These are phyloP conservation scores for Fusarium chaquense DNA, from an alignment of 2,329 filamentous ascomycete genomes.

Conservation along the genomic window DNA sequence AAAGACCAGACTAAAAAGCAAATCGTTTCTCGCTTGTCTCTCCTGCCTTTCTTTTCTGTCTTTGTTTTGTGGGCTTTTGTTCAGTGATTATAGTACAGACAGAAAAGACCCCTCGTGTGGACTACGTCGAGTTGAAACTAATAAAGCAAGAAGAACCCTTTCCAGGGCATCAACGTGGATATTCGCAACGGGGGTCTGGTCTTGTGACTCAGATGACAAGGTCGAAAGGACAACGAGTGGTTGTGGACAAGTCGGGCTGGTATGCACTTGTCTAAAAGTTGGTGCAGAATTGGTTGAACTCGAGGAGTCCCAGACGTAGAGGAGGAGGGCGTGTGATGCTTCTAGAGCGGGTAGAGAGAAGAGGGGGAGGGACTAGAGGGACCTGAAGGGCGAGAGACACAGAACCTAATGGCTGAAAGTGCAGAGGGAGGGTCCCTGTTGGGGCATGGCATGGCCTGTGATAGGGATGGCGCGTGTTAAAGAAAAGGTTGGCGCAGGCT, in stretches of 20 bases:
- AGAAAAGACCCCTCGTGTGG: slow-evolving; percentile 39
- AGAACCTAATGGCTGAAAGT: slow-evolving; percentile 28
- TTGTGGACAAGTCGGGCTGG: slow-evolving; percentile 46
- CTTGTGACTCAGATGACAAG: slow-evolving; percentile 46
- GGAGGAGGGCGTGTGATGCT: slow-evolving; percentile 30
- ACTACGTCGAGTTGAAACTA: slow-evolving; percentile 32
- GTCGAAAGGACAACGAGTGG: slow-evolving; percentile 46
- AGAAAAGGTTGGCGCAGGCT: slow-evolving; percentile 31
- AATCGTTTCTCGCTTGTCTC: slow-evolving; percentile 27
- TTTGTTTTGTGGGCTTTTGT: slow-evolving; percentile 17
- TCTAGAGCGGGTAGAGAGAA: slow-evolving; percentile 18
- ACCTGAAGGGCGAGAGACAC: slow-evolving; percentile 30
- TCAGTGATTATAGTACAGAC: background rate
- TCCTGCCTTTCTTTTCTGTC: background rate
- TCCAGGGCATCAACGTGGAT: slow-evolving; percentile 47
- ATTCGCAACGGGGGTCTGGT: slow-evolving; percentile 26
- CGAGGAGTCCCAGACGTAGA: slow-evolving; percentile 36
- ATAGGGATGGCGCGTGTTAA: slow-evolving; percentile 43
- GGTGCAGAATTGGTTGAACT: slow-evolving; percentile 27
- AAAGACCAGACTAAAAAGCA: slow-evolving; percentile 34
- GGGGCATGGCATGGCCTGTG: slow-evolving; percentile 7
- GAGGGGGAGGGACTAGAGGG: slow-evolving; percentile 33
- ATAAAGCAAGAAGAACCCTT: slow-evolving; percentile 25
- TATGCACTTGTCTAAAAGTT: slow-evolving; percentile 48
- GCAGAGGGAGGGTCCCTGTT: slow-evolving; percentile 24